Evolutionary conservation across 768 basidiomycete genomes (phyloP), one percentile per base, ranked within the genome.

Genomic region (Amanita rubescens): DNA sequence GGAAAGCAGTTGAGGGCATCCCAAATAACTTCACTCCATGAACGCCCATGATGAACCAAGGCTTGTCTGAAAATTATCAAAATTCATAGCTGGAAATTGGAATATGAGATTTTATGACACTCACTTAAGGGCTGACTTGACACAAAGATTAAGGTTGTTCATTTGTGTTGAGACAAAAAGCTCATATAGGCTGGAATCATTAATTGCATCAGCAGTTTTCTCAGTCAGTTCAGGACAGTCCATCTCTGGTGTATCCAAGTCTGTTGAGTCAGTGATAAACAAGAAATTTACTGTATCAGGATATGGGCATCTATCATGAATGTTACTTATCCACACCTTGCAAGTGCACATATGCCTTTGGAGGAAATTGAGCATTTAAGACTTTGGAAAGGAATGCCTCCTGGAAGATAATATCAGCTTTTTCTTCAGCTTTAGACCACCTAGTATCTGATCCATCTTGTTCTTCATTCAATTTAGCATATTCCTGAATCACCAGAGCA

Each of bases 161-260:
- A 58, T 54, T 44, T 66, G 64, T 14, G 62, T 62, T 6, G 63
- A 58, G 22, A 62, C 53, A 41, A 67, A 59, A 1, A 67, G 38
- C 22, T 58, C 38, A 47, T 57, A 42, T 14, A 67, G 56, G 25
- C 54, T 54, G 2, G 42, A 17, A 38, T 53, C 17, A 52, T 62
- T 48, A 27, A 67, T 49, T 3, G 59, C 55, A n/a, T 50, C 41
- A 17, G 59, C 55, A 17, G 64, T 67, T 37, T 51, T 49, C 44
- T 60, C 25, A 0, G 60, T 64, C 3, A 64, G 27, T 17, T 58
- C 43, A 33, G 55, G 48, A 35, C 54, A 55, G 33, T 39, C 41
- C 39, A 49, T 44, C 2, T 38, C 46, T 22, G 48, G 25, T 8
- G 59, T 42, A 11, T 64, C 41, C 58, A 67, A 56, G 15, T 57